Conservation (phyloP, 495 filamentous ascomycete genomes). For the Filosporella fistucella region DNA sequence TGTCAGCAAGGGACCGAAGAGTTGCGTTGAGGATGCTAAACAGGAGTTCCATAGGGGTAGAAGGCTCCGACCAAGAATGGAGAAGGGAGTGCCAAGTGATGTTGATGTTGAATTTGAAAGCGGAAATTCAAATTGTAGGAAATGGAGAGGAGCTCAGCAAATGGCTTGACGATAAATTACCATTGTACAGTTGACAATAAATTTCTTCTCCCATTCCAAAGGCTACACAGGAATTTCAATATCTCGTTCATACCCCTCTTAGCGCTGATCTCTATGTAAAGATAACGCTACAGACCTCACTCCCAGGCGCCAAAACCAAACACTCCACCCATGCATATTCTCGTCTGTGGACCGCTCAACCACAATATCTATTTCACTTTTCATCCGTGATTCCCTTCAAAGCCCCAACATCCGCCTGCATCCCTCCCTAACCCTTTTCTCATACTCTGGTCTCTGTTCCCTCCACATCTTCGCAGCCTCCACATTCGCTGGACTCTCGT, state of each 20-base stretch:
- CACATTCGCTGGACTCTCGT: slow-evolving; percentile 96
- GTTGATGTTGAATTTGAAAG: slow-evolving; percentile 82
- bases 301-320: too few relatives aligned
- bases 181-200: background rate
- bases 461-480: slow-evolving; percentile 99
- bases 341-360: too few relatives aligned
- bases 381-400: too few relatives aligned
- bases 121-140: slow-evolving; percentile 83
- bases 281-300: too few relatives aligned
- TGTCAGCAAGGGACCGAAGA: slow-evolving; percentile 63
- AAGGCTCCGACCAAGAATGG: slow-evolving; percentile 48
- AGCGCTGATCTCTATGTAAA: too few relatives aligned
- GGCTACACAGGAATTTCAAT: too few relatives aligned
- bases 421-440: slow-evolving; percentile 77
- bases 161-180: slow-evolving; percentile 54
- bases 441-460: slow-evolving; percentile 78
- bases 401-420: slow-evolving; percentile 52
- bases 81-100: slow-evolving; percentile 73
- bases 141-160: slow-evolving; percentile 50
- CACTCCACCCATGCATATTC: too few relatives aligned
- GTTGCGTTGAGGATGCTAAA: slow-evolving; percentile 64
- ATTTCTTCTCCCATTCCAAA: too few relatives aligned
- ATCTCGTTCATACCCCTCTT: too few relatives aligned
- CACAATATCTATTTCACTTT: too few relatives aligned
- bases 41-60: slow-evolving; percentile 35